Percentiles rank a stretch among this genome's conserved stretches.
phyloP scores from a whole-genome alignment of 177 flowering plant genomes.

The Vitis hybrid region DNA sequence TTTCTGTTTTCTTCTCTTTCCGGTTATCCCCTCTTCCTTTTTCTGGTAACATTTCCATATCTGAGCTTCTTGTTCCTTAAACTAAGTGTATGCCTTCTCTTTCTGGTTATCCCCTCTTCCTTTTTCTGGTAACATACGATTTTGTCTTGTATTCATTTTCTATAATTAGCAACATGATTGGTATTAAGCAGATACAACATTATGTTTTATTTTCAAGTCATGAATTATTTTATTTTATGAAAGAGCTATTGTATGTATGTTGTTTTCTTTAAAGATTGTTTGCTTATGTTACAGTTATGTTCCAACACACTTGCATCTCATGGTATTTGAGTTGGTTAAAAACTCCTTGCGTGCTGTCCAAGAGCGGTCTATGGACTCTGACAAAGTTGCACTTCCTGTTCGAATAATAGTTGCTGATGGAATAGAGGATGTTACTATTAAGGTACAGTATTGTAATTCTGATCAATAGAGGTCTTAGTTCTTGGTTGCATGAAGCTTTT shows the following conservation, averaged over 20 bases:
- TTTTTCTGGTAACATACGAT: no score
- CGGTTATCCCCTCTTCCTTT: neutral
- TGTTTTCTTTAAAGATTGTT: neutral
- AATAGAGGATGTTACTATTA: constrained; percentile 94
- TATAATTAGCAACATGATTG: neutral
- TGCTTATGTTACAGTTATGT: constrained; percentile 61
- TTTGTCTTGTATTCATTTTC: no score
- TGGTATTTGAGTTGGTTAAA: constrained; percentile 98
- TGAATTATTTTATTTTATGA: neutral
- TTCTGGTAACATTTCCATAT: neutral
- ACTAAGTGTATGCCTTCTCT: no score
- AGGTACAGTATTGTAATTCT: constrained; percentile 36
- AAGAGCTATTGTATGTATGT: neutral
- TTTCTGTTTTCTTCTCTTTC: neutral
- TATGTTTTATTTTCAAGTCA: no score
- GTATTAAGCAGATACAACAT: neutral
- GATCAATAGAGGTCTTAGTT: no score
- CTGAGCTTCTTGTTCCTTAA: no score
- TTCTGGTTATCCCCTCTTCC: no score
- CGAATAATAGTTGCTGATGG: constrained; percentile 96
- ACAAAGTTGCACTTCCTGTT: constrained; percentile 77
- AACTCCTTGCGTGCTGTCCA: constrained; percentile 98
- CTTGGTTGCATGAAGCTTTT: neutral
- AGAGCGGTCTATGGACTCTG: constrained; percentile 83
- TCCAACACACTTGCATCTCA: constrained; percentile 92